phyloP scores from a whole-genome alignment of 371 early-diverging fungal genomes.

The Saksenaea oblongispora region DNA sequence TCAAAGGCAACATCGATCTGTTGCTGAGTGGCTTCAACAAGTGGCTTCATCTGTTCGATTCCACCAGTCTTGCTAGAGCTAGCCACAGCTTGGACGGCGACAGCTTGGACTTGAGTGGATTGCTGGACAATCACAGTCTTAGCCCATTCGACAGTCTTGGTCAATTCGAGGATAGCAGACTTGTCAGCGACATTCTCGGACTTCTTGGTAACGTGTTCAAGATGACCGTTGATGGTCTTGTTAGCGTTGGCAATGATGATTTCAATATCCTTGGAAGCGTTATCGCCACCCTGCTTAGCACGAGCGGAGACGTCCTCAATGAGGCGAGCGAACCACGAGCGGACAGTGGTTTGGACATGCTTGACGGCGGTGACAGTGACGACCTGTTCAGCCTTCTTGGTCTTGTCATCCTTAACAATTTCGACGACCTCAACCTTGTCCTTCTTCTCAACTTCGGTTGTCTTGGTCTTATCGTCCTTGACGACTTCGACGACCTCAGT shows the following conservation, averaged over 20 bases:
- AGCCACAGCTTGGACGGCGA: slow-evolving; percentile 10
- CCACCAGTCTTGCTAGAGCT: neutral
- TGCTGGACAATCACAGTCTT: slow-evolving; percentile 9
- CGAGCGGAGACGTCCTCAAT: slow-evolving; percentile 31
- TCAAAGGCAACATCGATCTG: slow-evolving; percentile 7
- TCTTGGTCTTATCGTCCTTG: no score
- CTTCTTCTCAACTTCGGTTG: no score
- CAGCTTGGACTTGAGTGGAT: slow-evolving; percentile 10
- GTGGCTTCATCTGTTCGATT: neutral
- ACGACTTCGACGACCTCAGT: no score
- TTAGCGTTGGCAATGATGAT: slow-evolving; percentile 28
- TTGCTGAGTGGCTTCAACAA: slow-evolving; percentile 7
- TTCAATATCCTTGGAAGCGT: slow-evolving; percentile 30
- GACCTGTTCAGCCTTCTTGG: neutral
- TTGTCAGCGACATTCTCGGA: no score
- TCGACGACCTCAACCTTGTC: no score
- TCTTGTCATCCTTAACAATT: no score
- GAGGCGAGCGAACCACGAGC: slow-evolving; percentile 32
- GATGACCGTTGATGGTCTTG: slow-evolving; percentile 5
- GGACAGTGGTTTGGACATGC: slow-evolving; percentile 27
- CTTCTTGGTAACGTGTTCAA: neutral
- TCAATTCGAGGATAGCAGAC: no score
- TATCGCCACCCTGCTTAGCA: slow-evolving; percentile 33
- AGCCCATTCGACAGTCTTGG: slow-evolving; percentile 12
- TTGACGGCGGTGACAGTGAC: slow-evolving; percentile 7